Percentiles rank a stretch among this genome's conserved stretches.
Evolutionary conservation across 768 basidiomycete species (phyloP).

Genomic region (Nidularia sp.): DNA sequence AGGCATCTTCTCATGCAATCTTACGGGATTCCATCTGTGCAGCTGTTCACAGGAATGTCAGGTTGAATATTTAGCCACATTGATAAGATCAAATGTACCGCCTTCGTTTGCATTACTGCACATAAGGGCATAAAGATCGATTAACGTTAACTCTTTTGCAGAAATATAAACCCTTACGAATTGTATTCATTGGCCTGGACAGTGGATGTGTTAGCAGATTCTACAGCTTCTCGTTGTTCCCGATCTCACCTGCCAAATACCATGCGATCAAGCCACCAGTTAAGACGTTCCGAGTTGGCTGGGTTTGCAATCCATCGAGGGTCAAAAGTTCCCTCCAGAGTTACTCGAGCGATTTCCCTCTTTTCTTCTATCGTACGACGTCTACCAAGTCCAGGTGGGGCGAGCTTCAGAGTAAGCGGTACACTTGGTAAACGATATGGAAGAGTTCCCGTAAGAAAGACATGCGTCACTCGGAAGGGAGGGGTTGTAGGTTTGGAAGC

Average conservation of each 20-base stretch:
- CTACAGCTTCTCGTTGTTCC: background rate
- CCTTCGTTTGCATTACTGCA: constrained; percentile 26
- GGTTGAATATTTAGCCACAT: constrained; percentile 8
- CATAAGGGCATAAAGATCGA: background rate
- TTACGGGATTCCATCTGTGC: constrained; percentile 22
- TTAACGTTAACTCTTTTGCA: background rate
- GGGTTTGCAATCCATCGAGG: constrained; percentile 23
- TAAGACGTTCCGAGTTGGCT: constrained; percentile 11
- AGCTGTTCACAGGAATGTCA: constrained; percentile 28
- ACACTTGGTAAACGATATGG: constrained; percentile 12
- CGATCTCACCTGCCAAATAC: constrained; percentile 15
- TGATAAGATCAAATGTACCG: constrained; percentile 19
- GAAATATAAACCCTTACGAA: constrained; percentile 14
- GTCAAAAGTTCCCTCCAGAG: constrained; percentile 25
- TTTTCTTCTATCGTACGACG: constrained; percentile 23
- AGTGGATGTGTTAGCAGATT: background rate
- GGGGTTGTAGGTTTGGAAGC: constrained; percentile 25
- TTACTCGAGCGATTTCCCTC: constrained; percentile 20
- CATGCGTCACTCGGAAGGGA: constrained; percentile 37
- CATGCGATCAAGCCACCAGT: constrained; percentile 17
- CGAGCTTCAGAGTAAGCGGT: constrained; percentile 18
- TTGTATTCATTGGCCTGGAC: constrained; percentile 21
- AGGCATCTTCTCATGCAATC: constrained; percentile 24
- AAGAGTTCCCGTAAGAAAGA: constrained; percentile 33
- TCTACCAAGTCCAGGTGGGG: constrained; percentile 2